phyloP scores from a whole-genome alignment of 2,329 filamentous ascomycete species.

The Alternaria postmessia region DNA sequence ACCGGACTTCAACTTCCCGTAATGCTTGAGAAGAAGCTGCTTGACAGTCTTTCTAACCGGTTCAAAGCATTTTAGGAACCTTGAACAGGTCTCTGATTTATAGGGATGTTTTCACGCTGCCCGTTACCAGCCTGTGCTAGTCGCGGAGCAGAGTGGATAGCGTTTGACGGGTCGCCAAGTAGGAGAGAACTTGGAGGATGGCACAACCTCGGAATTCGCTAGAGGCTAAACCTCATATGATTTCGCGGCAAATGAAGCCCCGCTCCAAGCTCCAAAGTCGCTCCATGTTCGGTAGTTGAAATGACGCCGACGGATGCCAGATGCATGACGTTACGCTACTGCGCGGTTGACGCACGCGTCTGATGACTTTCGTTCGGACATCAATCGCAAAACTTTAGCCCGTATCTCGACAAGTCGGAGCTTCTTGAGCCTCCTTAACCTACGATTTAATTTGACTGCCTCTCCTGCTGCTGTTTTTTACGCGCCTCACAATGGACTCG shows the following conservation, averaged over 20 bases:
- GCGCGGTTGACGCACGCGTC: slow-evolving; percentile 8
- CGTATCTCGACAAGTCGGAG: neutral
- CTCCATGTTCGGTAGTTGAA: slow-evolving; percentile 13
- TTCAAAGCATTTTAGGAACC: neutral
- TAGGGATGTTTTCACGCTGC: no score
- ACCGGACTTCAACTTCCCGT: slow-evolving; percentile 43
- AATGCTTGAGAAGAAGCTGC: neutral
- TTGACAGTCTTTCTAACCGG: neutral
- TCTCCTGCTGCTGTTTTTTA: neutral
- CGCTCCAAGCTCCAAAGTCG: slow-evolving; percentile 4
- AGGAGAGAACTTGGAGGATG: neutral
- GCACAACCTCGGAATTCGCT: slow-evolving; percentile 10
- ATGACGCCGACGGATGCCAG: slow-evolving; percentile 9
- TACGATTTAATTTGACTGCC: slow-evolving; percentile 4
- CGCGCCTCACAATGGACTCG: slow-evolving; percentile 37
- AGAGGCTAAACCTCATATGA: slow-evolving; percentile 12
- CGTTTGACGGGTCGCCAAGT: slow-evolving; percentile 1
- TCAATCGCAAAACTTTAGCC: slow-evolving; percentile 1
- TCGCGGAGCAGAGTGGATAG: neutral
- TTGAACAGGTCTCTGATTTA: neutral
- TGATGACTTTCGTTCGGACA: slow-evolving; percentile 9
- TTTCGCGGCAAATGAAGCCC: slow-evolving; percentile 8
- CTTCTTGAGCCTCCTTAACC: slow-evolving; percentile 7
- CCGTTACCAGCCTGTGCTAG: neutral
- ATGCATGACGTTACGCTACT: slow-evolving; percentile 14